These are phyloP conservation scores for Rhodocollybia butyracea DNA, from an alignment of 768 basidiomycete genomes.

Conservation along the genomic window DNA sequence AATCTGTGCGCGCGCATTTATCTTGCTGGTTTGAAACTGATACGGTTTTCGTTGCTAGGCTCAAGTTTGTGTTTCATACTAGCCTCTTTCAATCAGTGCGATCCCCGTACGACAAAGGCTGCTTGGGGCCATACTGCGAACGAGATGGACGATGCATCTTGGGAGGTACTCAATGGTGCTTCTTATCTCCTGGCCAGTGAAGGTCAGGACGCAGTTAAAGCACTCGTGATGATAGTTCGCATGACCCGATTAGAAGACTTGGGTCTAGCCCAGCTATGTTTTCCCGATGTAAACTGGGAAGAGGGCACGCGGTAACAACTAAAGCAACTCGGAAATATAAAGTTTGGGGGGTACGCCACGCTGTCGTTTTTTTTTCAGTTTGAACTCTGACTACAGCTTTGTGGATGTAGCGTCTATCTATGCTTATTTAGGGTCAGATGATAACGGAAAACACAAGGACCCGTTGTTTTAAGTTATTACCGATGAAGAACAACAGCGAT, in stretches of 20 bases:
- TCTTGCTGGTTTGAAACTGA: background rate
- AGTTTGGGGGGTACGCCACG: background rate
- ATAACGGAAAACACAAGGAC: no score
- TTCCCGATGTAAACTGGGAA: slow-evolving; percentile 23
- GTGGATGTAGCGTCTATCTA: no score
- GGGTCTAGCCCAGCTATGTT: slow-evolving; percentile 64
- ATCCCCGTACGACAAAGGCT: slow-evolving; percentile 58
- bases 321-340: background rate
- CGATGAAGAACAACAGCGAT: no score
- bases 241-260: slow-evolving; percentile 77
- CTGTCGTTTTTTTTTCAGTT: no score
- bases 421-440: no score
- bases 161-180: slow-evolving; percentile 54
- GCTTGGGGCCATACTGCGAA: slow-evolving; percentile 69
- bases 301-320: background rate
- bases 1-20: slow-evolving; percentile 65
- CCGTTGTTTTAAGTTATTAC: no score
- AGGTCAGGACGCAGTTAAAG: slow-evolving; percentile 33
- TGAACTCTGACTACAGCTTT: no score
- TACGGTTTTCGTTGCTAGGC: slow-evolving; percentile 38
- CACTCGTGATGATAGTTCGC: slow-evolving; percentile 62
- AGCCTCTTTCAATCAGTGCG: slow-evolving; percentile 51
- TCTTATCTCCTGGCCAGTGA: background rate
- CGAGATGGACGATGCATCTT: slow-evolving; percentile 65
- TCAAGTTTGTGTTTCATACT: slow-evolving; percentile 76